Base-by-base conservation (phyloP, 2,329 filamentous ascomycete genomes). In the Drechslerella coelobrocha region DNA sequence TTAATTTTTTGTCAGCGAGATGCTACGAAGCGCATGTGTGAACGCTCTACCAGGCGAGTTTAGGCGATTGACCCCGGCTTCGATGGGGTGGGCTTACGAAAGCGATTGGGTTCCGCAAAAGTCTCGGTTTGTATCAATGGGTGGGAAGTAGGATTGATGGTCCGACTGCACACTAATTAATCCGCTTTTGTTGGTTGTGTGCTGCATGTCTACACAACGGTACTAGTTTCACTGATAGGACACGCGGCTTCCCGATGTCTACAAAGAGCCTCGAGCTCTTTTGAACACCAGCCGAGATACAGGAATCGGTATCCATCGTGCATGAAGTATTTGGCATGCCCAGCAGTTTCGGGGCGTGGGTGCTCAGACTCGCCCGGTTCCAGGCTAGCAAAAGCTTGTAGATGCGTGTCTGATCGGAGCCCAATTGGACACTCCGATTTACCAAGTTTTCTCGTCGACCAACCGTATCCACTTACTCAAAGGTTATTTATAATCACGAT, bases 131-230 rank as follows among this genome's bases (percentile, higher is more conserved):
- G 55, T 55, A 5, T 68, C 62, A 41, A 61, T 60, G 48, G 24
- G 45, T 48, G 56, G 51, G 39, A 54, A 34, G 4, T 24, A 34
- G 21, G 19, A 26, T 19, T 53, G 54, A 59, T 48, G 45, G 41
- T 47, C 45, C 5, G 24, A 19, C 24, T 39, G 24, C 29, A 50
- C 26, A 29, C 55, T 8, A 39, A 8, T 17, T 31, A 52, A 56
- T 56, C 55, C 51, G 52, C 29, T 43, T n/a, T n/a, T 39, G 8
- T 29, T 26, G 34, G 39, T 56, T 29, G 29, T 21, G 26, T 24
- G 12, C 59, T 54, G 59, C 66, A 62, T 45, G 59, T 62, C 57
- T 54, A 71, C 66, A 57, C 52, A 71, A 63, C 50, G 9, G 66
- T 61, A 51, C 61, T 63, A 71, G 66, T 51, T 63, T 48, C 47